Percentiles rank a stretch among this genome's conserved stretches.
These are phyloP conservation scores for Euphorbia schlechtendalii DNA, from an alignment of 441 rosid species.

Conservation along the genomic window DNA sequence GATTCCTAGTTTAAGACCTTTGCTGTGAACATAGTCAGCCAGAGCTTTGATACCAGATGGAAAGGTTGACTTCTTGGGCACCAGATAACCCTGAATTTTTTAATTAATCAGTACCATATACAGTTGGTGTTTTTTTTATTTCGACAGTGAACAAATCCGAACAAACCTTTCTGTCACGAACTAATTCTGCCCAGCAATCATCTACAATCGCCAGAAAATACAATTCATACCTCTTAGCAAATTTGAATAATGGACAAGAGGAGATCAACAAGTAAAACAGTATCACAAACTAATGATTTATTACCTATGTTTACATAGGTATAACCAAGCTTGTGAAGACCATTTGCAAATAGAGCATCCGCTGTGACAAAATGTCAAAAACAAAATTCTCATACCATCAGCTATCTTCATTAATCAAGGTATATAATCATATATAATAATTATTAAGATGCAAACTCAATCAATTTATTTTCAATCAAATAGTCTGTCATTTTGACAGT, in stretches of 20 bases:
- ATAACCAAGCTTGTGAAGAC: conserved; percentile 76
- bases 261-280: not conserved
- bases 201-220: conserved; percentile 34
- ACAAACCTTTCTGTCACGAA: conserved; percentile 60
- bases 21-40: conserved; percentile 76
- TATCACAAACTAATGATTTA: not conserved
- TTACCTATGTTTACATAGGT: conserved; percentile 79
- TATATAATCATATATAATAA: not conserved
- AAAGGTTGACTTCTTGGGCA: conserved; percentile 51
- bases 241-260: not conserved
- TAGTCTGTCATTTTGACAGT: not conserved
- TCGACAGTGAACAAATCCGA: not conserved
- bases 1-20: conserved; percentile 95
- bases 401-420: not conserved
- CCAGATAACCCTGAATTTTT: conserved; percentile 50
- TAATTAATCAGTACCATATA: not conserved
- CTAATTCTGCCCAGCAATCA: conserved; percentile 95
- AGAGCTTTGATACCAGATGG: conserved; percentile 86
- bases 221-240: not conserved
- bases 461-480: not conserved
- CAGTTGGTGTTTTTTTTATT: not conserved
- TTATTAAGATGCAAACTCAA: not conserved
- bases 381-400: conserved; percentile 5
- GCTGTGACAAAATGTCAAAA: conserved; percentile 53
- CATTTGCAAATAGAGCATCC: conserved; percentile 72